phyloP scores from a whole-genome alignment of 306 rosid genomes.

The Sindora glabra region DNA sequence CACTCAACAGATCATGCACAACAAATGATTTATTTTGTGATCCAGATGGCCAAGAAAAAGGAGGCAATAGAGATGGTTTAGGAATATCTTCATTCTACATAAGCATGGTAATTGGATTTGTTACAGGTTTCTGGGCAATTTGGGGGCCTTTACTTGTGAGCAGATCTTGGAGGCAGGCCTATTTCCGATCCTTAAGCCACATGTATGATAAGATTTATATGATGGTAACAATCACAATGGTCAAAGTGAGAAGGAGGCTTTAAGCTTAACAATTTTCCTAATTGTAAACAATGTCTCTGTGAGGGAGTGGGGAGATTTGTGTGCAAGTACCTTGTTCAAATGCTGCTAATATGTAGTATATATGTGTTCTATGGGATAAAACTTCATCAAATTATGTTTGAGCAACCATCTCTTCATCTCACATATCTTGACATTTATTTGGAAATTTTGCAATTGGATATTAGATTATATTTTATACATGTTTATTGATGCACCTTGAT shows the following conservation, averaged over 20 bases:
- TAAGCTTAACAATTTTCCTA: too few species aligned
- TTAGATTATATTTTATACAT: too few species aligned
- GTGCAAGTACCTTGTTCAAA: too few species aligned
- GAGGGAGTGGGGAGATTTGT: too few species aligned
- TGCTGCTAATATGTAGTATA: too few species aligned
- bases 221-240: neutral
- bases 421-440: too few species aligned
- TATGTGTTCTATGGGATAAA: too few species aligned
- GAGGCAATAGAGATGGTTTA: neutral
- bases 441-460: too few species aligned
- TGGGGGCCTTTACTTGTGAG: neutral
- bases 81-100: neutral
- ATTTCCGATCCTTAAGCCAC: neutral
- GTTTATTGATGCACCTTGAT: too few species aligned
- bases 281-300: too few species aligned
- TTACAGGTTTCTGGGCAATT: constrained; percentile 1
- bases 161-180: constrained; percentile 19
- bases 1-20: neutral
- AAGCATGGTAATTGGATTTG: neutral
- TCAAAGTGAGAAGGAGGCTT: neutral
- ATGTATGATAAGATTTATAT: constrained; percentile 9
- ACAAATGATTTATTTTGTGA: neutral
- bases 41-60: neutral
- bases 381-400: too few species aligned
- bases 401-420: too few species aligned